Conservation (phyloP, 2,329 filamentous ascomycete species). For the Hysterium pulicare region DNA sequence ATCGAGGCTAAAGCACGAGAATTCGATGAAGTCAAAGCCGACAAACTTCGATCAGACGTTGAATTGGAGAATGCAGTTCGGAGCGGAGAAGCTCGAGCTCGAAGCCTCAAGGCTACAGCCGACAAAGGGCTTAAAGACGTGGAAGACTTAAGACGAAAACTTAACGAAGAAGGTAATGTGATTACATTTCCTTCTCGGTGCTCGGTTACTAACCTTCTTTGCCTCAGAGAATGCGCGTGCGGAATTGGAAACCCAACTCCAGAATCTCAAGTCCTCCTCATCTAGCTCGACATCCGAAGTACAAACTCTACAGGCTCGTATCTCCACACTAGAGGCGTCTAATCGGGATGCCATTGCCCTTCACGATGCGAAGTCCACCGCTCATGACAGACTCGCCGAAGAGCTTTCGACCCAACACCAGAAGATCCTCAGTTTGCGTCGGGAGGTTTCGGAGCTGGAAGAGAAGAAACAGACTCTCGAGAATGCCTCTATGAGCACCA, state of each 20-base stretch:
- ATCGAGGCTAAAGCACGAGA: slow-evolving; percentile 78
- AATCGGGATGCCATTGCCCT: slow-evolving; percentile 88
- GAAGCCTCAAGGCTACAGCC: slow-evolving; percentile 74
- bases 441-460: slow-evolving; percentile 77
- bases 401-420: slow-evolving; percentile 87
- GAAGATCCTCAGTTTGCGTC: slow-evolving; percentile 78
- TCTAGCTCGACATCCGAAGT: slow-evolving; percentile 71
- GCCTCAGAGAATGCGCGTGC: slow-evolving; percentile 69
- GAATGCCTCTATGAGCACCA: slow-evolving; percentile 73
- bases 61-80: slow-evolving; percentile 89
- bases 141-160: slow-evolving; percentile 73
- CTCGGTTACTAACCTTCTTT: slow-evolving; percentile 7
- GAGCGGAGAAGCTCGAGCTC: slow-evolving; percentile 76
- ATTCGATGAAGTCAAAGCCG: slow-evolving; percentile 74
- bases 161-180: slow-evolving; percentile 73
- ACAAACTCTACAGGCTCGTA: slow-evolving; percentile 74
- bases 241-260: slow-evolving; percentile 75
- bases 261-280: slow-evolving; percentile 70
- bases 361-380: slow-evolving; percentile 82
- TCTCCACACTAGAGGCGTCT: slow-evolving; percentile 81
- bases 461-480: slow-evolving; percentile 80
- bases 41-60: slow-evolving; percentile 86
- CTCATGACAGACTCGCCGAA: slow-evolving; percentile 79
- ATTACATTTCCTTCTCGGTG: slow-evolving; percentile 1
- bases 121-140: slow-evolving; percentile 83